Conservation (phyloP, 1,284 basidiomycete genomes). For the Fistulinella cinereoalba region DNA sequence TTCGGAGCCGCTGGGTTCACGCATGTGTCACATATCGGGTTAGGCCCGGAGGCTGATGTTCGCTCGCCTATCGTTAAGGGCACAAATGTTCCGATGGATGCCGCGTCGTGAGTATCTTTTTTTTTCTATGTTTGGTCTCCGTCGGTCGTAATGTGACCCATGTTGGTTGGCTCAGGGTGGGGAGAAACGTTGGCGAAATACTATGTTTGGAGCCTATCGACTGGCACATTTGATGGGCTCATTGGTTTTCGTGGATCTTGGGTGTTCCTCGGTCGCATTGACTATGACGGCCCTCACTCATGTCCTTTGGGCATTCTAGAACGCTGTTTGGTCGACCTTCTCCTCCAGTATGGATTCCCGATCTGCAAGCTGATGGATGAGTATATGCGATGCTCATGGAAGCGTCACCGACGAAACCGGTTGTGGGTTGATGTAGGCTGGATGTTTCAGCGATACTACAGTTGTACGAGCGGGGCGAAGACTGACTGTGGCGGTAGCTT, state of each 20-base stretch:
- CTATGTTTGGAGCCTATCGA: slow-evolving; percentile 7
- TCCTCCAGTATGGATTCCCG: slow-evolving; percentile 12
- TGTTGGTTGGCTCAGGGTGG: slow-evolving; percentile 13
- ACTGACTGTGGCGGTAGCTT: too few relatives aligned
- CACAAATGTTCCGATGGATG: slow-evolving; percentile 19
- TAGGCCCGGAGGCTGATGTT: slow-evolving; percentile 21
- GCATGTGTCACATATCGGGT: slow-evolving; percentile 14
- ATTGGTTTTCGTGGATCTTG: slow-evolving; percentile 15
- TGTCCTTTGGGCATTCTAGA: slow-evolving; percentile 16
- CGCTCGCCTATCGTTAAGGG: slow-evolving; percentile 29
- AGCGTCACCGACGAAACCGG: neutral
- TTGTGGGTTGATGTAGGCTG: too few relatives aligned
- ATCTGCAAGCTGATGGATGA: slow-evolving; percentile 2
- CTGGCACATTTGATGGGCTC: slow-evolving; percentile 5
- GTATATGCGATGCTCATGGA: slow-evolving; percentile 2
- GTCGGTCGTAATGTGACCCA: slow-evolving; percentile 6
- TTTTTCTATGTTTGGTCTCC: neutral
- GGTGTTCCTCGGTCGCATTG: slow-evolving; percentile 16
- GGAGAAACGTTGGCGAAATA: slow-evolving; percentile 11
- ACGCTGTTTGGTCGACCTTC: slow-evolving; percentile 30
- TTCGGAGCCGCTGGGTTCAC: slow-evolving; percentile 10
- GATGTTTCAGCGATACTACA: too few relatives aligned
- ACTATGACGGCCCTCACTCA: slow-evolving; percentile 19
- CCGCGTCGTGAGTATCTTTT: slow-evolving; percentile 21
- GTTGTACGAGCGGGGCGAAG: too few relatives aligned